Base-by-base conservation (phyloP, 495 filamentous ascomycete species). In the Gamarada debralockiae region DNA sequence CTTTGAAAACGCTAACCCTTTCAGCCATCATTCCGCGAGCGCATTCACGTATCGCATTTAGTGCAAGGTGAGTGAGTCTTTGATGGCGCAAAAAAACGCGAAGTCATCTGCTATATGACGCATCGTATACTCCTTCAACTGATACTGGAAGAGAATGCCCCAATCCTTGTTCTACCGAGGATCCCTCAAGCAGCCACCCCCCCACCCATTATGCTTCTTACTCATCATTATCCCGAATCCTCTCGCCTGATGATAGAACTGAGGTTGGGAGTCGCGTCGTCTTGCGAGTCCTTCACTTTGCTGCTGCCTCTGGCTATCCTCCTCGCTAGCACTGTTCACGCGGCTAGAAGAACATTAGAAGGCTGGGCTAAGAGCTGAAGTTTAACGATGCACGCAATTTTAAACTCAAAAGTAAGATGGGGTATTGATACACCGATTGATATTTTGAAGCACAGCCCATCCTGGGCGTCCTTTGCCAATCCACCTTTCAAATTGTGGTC, bases 331-430 rank as follows among this genome's bases (percentile, higher is more conserved):
- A n/a, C n/a, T n/a, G n/a, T n/a, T n/a, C n/a, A n/a, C n/a, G n/a
- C n/a, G n/a, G n/a, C n/a, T n/a, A n/a, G n/a, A n/a, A n/a, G n/a
- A n/a, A n/a, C n/a, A n/a, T n/a, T n/a, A n/a, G n/a, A n/a, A n/a
- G n/a, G n/a, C n/a, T n/a, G n/a, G n/a, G n/a, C n/a, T n/a, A n/a
- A n/a, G n/a, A n/a, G n/a, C n/a, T n/a, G n/a, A n/a, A n/a, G n/a
- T n/a, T n/a, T n/a, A n/a, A n/a, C n/a, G n/a, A n/a, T n/a, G n/a
- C n/a, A n/a, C n/a, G n/a, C n/a, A n/a, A n/a, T n/a, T n/a, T n/a
- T n/a, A n/a, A n/a, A n/a, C n/a, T n/a, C n/a, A n/a, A n/a, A n/a
- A 49, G 52, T 55, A 55, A 55, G 25, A 34, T 33, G 52, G 52
- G 10, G 10, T 7, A 55, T 55, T 45, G 41, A 33, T 55, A 0